A percentile compares a stretch with the other conserved stretches of the same genome.
Evolutionary conservation across 129 eudicot species (phyloP).

Genomic region (Scalesia atractyloides): DNA sequence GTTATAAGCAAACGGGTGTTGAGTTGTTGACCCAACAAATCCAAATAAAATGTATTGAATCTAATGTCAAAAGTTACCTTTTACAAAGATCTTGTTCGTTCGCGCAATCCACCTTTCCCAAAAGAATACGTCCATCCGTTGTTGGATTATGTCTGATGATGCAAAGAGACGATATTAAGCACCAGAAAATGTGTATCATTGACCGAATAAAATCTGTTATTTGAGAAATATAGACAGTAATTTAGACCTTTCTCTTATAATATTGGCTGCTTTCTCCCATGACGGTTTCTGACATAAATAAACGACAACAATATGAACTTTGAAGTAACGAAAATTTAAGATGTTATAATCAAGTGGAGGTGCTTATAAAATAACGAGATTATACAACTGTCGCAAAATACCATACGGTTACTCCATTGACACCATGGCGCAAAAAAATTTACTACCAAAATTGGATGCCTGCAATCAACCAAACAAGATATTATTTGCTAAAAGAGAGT

Average conservation of each 20-base stretch:
- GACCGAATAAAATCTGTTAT: conserved; percentile 8
- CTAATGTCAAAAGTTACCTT: conserved; percentile 48
- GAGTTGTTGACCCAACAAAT: conserved; percentile 11
- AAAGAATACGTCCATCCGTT: conserved; percentile 81
- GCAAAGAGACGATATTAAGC: conserved; percentile 13
- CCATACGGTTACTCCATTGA: conserved; percentile 92
- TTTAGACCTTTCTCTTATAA: conserved; percentile 73
- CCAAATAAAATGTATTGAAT: neutral
- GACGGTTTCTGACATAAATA: conserved; percentile 77
- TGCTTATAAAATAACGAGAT: conserved; percentile 1
- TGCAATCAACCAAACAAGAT: conserved; percentile 30
- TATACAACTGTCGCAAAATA: conserved; percentile 14
- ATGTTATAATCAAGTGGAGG: conserved; percentile 6
- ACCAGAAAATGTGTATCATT: conserved; percentile 24
- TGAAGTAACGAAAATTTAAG: neutral
- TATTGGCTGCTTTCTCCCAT: conserved; percentile 98
- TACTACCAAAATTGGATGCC: conserved; percentile 81
- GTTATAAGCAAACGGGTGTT: neutral
- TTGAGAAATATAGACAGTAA: conserved; percentile 11
- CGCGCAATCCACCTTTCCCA: conserved; percentile 96
- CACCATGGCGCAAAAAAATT: conserved; percentile 99
- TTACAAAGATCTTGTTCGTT: conserved; percentile 84
- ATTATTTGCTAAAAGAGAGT: neutral
- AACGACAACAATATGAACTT: neutral
- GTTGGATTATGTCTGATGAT: conserved; percentile 84